phyloP scores from a whole-genome alignment of 306 rosid genomes.

The Castanospermum australe region DNA sequence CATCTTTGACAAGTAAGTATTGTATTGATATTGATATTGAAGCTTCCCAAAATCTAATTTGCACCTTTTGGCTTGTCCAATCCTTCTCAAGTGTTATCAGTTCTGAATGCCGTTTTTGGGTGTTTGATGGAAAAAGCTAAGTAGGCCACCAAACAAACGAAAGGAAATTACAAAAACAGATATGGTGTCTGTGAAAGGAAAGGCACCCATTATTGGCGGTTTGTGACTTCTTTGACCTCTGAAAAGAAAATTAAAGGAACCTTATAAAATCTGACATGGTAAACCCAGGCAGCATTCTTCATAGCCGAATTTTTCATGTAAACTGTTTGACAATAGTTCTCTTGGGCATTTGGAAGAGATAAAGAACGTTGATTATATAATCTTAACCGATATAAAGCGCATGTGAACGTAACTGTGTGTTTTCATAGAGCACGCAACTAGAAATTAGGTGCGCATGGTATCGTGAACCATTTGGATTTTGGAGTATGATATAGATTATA shows the following conservation, averaged over 20 bases:
- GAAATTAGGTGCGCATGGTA: constrained; percentile 36
- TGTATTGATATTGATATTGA: no score
- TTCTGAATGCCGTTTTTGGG: constrained; percentile 16
- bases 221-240: constrained; percentile 25
- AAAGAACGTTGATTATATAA: constrained; percentile 16
- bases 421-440: constrained; percentile 26
- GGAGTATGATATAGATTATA: constrained; percentile 22
- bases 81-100: no score
- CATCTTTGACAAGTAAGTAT: constrained; percentile 40
- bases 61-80: constrained; percentile 38
- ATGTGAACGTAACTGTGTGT: constrained; percentile 30
- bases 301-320: constrained; percentile 7
- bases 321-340: constrained; percentile 36
- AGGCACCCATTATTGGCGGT: constrained; percentile 29
- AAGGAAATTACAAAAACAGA: constrained; percentile 31
- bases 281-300: constrained; percentile 22
- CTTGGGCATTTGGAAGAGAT: constrained; percentile 23
- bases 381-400: background rate
- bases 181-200: no score
- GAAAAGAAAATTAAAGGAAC: background rate
- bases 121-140: constrained; percentile 28
- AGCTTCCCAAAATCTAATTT: background rate
- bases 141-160: constrained; percentile 40
- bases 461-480: constrained; percentile 27
- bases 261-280: constrained; percentile 20